Percentiles rank a stretch among this genome's conserved stretches.
phyloP scores from a whole-genome alignment of 345 rosid species.

The Eucalyptus marginata region DNA sequence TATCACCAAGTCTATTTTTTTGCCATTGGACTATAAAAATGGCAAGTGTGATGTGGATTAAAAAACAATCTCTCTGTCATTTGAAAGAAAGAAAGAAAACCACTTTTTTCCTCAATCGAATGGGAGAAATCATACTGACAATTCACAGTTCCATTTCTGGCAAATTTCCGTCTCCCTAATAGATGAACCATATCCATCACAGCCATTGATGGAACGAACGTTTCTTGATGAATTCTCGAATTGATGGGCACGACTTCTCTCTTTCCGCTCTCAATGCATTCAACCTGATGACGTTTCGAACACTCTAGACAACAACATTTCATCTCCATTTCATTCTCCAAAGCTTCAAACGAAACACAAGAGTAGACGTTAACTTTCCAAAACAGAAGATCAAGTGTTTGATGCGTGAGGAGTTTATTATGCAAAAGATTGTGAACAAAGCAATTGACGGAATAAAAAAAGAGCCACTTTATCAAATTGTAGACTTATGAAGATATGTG shows the following conservation, averaged over 20 bases:
- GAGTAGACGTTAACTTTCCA: background rate
- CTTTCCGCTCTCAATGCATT: background rate
- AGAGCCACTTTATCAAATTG: background rate
- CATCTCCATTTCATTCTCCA: background rate
- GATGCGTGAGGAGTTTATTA: background rate
- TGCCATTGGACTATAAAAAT: background rate
- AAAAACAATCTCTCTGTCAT: background rate
- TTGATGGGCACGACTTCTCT: background rate
- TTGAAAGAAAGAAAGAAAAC: background rate
- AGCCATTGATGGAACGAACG: background rate
- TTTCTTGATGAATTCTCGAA: background rate
- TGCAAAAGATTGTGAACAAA: background rate
- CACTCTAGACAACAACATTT: background rate
- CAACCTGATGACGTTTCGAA: background rate
- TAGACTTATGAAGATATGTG: background rate
- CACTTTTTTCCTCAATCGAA: fast-evolving
- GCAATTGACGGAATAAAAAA: background rate
- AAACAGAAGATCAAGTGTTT: background rate
- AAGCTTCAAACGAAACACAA: background rate
- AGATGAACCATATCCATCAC: background rate
- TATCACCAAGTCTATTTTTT: background rate
- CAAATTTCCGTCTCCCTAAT: background rate
- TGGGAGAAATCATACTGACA: background rate
- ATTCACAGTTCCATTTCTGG: background rate
- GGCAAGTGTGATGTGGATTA: background rate